Conservation (phyloP, 192 early-diverging fungal genomes). For the Coemansia sp. region DNA sequence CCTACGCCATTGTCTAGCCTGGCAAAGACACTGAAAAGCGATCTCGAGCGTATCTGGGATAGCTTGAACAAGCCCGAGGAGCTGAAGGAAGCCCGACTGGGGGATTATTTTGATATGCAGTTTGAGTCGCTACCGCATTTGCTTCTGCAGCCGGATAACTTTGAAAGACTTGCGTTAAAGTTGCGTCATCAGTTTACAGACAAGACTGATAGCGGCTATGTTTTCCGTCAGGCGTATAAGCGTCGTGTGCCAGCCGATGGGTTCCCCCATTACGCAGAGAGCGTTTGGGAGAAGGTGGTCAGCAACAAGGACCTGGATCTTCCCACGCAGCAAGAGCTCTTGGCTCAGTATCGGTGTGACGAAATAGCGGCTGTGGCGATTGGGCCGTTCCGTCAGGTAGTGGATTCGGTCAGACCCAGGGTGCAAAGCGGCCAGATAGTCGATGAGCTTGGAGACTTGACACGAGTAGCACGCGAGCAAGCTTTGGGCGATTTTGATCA, state of each 20-base stretch:
- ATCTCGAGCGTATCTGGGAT: conserved; percentile 93
- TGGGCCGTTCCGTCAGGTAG: conserved; percentile 65
- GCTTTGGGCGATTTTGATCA: conserved; percentile 82
- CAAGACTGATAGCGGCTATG: conserved; percentile 67
- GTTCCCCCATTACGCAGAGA: conserved; percentile 86
- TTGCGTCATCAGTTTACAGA: conserved; percentile 79
- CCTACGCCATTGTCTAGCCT: conserved; percentile 83
- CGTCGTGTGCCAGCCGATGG: conserved; percentile 96
- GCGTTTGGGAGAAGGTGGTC: conserved; percentile 96
- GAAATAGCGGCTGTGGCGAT: conserved; percentile 84
- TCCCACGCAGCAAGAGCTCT: conserved; percentile 95
- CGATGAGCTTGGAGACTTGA: conserved; percentile 71
- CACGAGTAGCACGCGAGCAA: conserved; percentile 57
- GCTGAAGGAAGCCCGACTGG: conserved; percentile 71
- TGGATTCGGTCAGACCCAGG: conserved; percentile 65
- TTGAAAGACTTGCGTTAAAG: conserved; percentile 68
- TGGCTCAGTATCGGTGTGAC: conserved; percentile 98
- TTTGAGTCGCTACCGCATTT: conserved; percentile 93
- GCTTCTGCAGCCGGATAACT: conserved; percentile 78
- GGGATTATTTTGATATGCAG: conserved; percentile 90
- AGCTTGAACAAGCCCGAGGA: conserved; percentile 84
- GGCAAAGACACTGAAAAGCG: conserved; percentile 71
- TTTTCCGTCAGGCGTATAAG: conserved; percentile 83
- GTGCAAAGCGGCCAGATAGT: conserved; percentile 81
- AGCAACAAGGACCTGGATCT: conserved; percentile 96